Base-by-base conservation (phyloP, 2,329 filamentous ascomycete species). In the Emmonsiellopsis sp. region DNA sequence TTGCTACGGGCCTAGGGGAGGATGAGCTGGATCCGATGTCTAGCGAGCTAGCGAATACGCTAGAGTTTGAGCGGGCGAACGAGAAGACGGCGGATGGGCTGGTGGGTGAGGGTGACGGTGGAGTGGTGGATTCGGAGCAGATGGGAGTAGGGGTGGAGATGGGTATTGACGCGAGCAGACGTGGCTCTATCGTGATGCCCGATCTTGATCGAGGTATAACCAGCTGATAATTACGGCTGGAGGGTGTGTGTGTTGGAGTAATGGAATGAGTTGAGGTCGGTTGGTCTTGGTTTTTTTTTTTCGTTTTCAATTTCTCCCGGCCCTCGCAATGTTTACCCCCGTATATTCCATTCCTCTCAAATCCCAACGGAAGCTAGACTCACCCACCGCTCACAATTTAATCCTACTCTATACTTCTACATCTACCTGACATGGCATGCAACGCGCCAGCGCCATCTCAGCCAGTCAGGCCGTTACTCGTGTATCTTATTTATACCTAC, bases 1-100 rank as follows among this genome's bases (percentile, higher is more conserved):
- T 76, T 46, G 73, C 73, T 10, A 76, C 73, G 0, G 72, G 72
- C 0, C 61, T 76, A 17, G 72, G 71, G 54, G 73, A 75, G 57
- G 72, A 75, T 49, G 72, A 75, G 17, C 62, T 76, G 8, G 73
- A 76, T 53, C 70, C 67, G 2, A 74, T 76, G 72, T 68, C 71
- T 6, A 70, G 66, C 33, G 73, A 76, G 56, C 58, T 76, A 53
- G 68, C 72, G 6, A 71, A 73, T 55, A 72, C 70, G 13, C 60
- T 76, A 42, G 71, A 74, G 54, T 73, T 73, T 53, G 69, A 72
- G 52, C 65, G 70, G 42, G 64, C 67, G 57, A 68, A 71, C 52
- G 68, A 67, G 37, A 70, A 68, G 52, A 63, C 63, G 34, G 37
- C 58, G 32, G 60, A 60, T 27, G 55, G 56, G 2, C 57, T 27